Evolutionary conservation across 2,329 filamentous ascomycete genomes (phyloP).

Genomic region (Mycosphaerella arachidis): DNA sequence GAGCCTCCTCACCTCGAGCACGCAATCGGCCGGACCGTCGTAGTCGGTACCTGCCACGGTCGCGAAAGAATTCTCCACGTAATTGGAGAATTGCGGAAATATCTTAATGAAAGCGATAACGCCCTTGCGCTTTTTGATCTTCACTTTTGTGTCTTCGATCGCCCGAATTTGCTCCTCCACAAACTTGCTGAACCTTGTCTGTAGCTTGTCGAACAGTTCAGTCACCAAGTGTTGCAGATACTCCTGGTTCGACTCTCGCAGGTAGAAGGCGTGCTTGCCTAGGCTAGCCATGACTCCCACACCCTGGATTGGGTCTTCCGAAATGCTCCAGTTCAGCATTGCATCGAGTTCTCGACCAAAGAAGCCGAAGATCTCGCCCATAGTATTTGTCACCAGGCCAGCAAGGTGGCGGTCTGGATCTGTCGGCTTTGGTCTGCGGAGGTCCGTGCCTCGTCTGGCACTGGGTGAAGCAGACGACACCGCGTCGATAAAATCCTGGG

Average conservation of each 20-base stretch:
- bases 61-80: constrained; percentile 77
- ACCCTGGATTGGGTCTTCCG: constrained; percentile 81
- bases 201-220: constrained; percentile 67
- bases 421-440: constrained; percentile 70
- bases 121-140: constrained; percentile 96
- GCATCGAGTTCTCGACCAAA: constrained; percentile 72
- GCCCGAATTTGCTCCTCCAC: constrained; percentile 92
- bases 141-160: constrained; percentile 97
- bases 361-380: constrained; percentile 84
- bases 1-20: constrained; percentile 63
- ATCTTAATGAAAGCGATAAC: constrained; percentile 93
- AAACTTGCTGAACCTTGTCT: constrained; percentile 76
- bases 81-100: constrained; percentile 79
- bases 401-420: constrained; percentile 85
- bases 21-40: constrained; percentile 47
- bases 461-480: constrained; percentile 63
- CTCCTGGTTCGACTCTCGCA: constrained; percentile 89
- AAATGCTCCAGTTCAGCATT: constrained; percentile 78
- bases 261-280: constrained; percentile 71
- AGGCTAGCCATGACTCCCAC: constrained; percentile 79
- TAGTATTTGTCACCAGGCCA: constrained; percentile 75
- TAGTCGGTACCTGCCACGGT: constrained; percentile 38
- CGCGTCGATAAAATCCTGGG: constrained; percentile 76
- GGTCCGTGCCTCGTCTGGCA: constrained; percentile 65
- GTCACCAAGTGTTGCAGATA: constrained; percentile 74